Percentiles rank a stretch among this genome's conserved stretches.
Evolutionary conservation across 139 green algal species (phyloP).

Genomic region (Coccomyxa sp.): DNA sequence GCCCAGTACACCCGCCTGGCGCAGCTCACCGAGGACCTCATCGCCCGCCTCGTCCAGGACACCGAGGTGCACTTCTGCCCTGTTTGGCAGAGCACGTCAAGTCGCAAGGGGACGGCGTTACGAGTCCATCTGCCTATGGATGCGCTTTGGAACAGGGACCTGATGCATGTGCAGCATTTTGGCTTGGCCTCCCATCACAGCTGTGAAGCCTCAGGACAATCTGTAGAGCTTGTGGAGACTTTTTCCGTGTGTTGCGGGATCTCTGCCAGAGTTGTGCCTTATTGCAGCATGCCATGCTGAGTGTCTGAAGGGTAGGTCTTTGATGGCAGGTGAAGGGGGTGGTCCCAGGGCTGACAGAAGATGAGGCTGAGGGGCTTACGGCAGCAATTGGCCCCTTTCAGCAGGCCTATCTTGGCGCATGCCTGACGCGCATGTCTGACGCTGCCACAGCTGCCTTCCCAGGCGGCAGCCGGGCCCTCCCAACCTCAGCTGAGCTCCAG

Average conservation of each 20-base stretch:
- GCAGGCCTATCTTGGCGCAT: constrained; percentile 66
- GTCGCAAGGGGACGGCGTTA: no score
- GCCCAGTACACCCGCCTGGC: constrained; percentile 72
- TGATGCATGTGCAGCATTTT: no score
- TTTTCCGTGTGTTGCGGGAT: no score
- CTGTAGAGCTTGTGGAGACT: no score
- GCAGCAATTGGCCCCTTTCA: constrained; percentile 56
- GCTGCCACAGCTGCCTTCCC: constrained; percentile 68
- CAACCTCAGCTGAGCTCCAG: constrained; percentile 75
- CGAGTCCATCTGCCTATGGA: no score
- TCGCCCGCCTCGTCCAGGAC: constrained; percentile 60
- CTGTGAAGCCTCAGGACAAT: no score
- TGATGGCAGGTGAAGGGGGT: constrained; percentile 48
- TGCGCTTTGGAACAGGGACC: no score
- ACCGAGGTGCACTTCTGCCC: constrained; percentile 42
- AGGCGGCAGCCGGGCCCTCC: constrained; percentile 49
- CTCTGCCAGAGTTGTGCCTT: no score
- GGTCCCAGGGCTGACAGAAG: constrained; percentile 24
- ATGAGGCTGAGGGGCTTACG: constrained; percentile 59
- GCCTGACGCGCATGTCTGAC: constrained; percentile 68
- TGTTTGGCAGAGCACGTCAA: not conserved
- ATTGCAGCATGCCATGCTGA: not conserved
- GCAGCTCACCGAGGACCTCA: constrained; percentile 60
- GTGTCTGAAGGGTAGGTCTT: not conserved
- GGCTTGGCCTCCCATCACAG: no score